Conservation (phyloP, 2,329 filamentous ascomycete genomes). For the Lecanosticta acicola region DNA sequence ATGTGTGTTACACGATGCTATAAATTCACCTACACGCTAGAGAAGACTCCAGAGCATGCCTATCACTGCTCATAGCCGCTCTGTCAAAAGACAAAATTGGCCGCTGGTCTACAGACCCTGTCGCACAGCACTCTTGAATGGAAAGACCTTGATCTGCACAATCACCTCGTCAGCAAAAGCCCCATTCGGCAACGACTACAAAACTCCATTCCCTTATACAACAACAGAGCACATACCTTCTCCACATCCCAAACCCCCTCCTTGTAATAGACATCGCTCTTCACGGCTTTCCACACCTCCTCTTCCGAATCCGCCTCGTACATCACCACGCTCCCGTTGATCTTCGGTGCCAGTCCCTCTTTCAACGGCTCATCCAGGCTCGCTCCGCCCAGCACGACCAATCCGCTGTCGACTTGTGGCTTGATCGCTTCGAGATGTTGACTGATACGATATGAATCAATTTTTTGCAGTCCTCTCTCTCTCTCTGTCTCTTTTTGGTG, state of each 20-base stretch:
- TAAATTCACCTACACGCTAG: too few species aligned
- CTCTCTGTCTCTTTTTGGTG: not conserved
- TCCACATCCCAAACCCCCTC: slow-evolving; percentile 70
- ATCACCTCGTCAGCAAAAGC: slow-evolving; percentile 6
- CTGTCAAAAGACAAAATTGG: too few species aligned
- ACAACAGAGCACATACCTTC: slow-evolving; percentile 31
- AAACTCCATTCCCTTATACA: not conserved
- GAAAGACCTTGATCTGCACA: slow-evolving; percentile 39
- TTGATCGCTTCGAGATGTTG: slow-evolving; percentile 55
- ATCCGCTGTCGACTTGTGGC: slow-evolving; percentile 49
- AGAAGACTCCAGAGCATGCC: too few species aligned
- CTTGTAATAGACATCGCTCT: slow-evolving; percentile 66
- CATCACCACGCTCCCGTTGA: slow-evolving; percentile 69
- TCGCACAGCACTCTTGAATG: slow-evolving; percentile 45
- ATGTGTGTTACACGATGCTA: too few species aligned
- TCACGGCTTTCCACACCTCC: slow-evolving; percentile 61
- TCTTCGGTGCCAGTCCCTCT: slow-evolving; percentile 60
- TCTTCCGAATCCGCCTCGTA: slow-evolving; percentile 61
- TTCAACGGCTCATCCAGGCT: slow-evolving; percentile 59
- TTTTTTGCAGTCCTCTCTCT: not conserved
- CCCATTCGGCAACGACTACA: not conserved
- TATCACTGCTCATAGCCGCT: too few species aligned
- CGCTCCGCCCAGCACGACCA: slow-evolving; percentile 63
- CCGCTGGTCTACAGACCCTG: slow-evolving; percentile 26
- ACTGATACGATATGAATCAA: too few species aligned